Evolutionary conservation across 2,329 filamentous ascomycete genomes (phyloP).

Genomic region (Alternaria brassicicola): DNA sequence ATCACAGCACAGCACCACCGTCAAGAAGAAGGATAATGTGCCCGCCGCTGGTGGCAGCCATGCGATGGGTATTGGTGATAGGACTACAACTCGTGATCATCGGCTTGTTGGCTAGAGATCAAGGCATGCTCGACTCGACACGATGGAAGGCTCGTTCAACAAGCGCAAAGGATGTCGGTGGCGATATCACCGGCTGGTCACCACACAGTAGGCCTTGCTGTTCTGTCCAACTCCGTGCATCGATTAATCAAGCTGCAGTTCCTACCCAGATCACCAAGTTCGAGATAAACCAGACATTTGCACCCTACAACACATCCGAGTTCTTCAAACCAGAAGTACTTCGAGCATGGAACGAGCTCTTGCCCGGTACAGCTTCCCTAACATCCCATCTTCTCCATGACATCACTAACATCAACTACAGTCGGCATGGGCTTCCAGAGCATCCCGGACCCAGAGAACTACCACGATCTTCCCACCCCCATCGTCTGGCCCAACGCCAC

Average conservation of each 20-base stretch:
- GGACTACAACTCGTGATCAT: constrained; percentile 40
- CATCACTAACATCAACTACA: constrained; percentile 1
- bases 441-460: constrained; percentile 34
- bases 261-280: constrained; percentile 44
- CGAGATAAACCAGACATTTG: constrained; percentile 44
- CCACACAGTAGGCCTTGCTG: constrained; percentile 33
- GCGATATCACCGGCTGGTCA: constrained; percentile 43
- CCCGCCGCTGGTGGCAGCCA: constrained; percentile 18
- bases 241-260: constrained; percentile 22
- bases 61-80: constrained; percentile 41
- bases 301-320: constrained; percentile 44
- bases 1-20: constrained; percentile 18
- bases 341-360: constrained; percentile 42
- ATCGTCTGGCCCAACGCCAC: constrained; percentile 43
- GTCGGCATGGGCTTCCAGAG: constrained; percentile 46
- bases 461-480: constrained; percentile 43
- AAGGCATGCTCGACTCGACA: constrained; percentile 34
- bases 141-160: constrained; percentile 27
- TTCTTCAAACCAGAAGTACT: constrained; percentile 45
- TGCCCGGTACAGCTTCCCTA: constrained; percentile 23
- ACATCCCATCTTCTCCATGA: no score
- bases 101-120: constrained; percentile 38
- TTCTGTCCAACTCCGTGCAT: neutral
- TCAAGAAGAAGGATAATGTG: constrained; percentile 28
- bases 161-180: constrained; percentile 40